Conservation (phyloP, 2,329 filamentous ascomycete genomes). For the Moelleriella libera region DNA sequence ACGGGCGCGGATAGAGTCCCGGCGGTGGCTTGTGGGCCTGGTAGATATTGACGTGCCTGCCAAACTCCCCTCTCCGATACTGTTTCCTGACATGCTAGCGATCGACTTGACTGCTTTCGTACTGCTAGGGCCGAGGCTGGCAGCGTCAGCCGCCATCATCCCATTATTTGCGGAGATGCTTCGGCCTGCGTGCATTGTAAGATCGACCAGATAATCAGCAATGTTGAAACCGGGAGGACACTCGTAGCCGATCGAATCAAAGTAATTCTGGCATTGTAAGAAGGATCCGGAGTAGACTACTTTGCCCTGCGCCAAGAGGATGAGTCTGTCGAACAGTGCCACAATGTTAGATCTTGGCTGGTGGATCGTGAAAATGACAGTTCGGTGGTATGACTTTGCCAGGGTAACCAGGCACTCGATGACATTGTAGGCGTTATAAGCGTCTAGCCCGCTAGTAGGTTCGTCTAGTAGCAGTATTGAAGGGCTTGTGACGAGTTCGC, state of each 20-base stretch:
- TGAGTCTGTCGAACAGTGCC: constrained; percentile 85
- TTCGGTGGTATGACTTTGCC: constrained; percentile 92
- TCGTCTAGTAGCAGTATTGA: constrained; percentile 96
- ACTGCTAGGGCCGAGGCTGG: constrained; percentile 69
- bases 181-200: constrained; percentile 86
- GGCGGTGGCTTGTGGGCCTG: constrained; percentile 55
- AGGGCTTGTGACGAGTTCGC: constrained; percentile 91
- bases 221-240: constrained; percentile 98
- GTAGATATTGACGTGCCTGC: constrained; percentile 42
- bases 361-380: constrained; percentile 96
- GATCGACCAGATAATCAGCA: constrained; percentile 90
- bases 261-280: constrained; percentile 76
- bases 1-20: constrained; percentile 67
- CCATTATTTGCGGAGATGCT: constrained; percentile 42
- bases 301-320: constrained; percentile 77
- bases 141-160: constrained; percentile 35
- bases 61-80: constrained; percentile 53
- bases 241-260: constrained; percentile 79
- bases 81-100: constrained; percentile 66
- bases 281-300: constrained; percentile 93
- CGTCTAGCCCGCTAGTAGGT: constrained; percentile 88
- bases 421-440: constrained; percentile 96
- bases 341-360: constrained; percentile 97
- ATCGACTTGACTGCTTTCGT: constrained; percentile 82
- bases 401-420: constrained; percentile 89